Percentiles rank a stretch among this genome's conserved stretches.
Evolutionary conservation across 202 grass and related monocot species (phyloP).

Genomic region (Saccharum hybrid): DNA sequence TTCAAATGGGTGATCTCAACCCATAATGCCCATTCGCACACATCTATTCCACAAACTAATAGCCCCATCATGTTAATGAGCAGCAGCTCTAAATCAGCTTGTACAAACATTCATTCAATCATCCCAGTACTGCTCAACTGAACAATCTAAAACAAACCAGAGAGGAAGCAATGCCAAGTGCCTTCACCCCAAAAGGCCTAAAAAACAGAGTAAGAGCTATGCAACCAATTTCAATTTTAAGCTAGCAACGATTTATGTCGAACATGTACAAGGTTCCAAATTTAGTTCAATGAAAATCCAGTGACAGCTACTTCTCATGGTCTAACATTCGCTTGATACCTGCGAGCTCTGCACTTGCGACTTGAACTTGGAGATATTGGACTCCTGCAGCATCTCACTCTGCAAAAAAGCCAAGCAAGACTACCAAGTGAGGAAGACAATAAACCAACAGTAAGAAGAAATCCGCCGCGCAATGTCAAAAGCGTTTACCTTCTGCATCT

Average conservation of each 20-base stretch:
- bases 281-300: neutral
- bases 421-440: neutral
- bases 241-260: neutral
- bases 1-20: neutral
- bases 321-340: too few species aligned
- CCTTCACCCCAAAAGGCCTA: neutral
- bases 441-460: too few species aligned
- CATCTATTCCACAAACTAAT: neutral
- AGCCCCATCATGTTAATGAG: neutral
- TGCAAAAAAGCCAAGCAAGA: constrained; percentile 32
- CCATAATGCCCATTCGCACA: neutral
- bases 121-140: neutral
- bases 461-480: neutral
- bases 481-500: constrained; percentile 80
- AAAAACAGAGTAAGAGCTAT: neutral
- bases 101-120: neutral
- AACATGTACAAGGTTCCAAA: neutral
- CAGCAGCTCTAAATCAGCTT: neutral
- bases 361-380: constrained; percentile 90
- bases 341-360: constrained; percentile 78
- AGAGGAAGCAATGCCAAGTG: constrained; percentile 1
- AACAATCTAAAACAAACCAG: constrained; percentile 15
- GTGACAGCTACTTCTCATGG: neutral
- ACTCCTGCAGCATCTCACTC: constrained; percentile 92
- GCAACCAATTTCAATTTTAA: neutral